Conservation (phyloP, 1,284 basidiomycete species). For the Termitomyces sp. region DNA sequence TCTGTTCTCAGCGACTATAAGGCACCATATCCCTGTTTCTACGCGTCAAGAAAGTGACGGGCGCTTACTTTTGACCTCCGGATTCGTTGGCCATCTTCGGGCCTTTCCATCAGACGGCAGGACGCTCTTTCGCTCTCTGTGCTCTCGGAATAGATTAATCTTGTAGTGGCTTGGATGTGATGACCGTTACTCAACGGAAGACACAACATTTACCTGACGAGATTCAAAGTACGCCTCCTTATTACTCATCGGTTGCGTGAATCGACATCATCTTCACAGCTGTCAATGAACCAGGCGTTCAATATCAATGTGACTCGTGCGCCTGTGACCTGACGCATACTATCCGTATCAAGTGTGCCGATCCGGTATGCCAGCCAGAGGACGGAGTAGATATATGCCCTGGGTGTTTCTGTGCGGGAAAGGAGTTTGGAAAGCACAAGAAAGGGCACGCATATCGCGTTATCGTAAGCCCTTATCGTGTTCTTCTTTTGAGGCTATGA, state of each 20-base stretch:
- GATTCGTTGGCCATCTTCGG: slow-evolving; percentile 1
- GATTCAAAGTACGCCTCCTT: slow-evolving; percentile 56
- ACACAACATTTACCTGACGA: slow-evolving; percentile 69
- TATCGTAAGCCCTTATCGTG: slow-evolving; percentile 52
- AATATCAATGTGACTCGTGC: slow-evolving; percentile 74
- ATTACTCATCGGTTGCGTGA: slow-evolving; percentile 19
- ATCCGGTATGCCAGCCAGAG: slow-evolving; percentile 66
- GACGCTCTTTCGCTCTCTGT: neutral
- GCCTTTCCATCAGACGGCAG: slow-evolving; percentile 1
- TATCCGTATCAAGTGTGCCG: slow-evolving; percentile 89
- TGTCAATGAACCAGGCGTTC: slow-evolving; percentile 72
- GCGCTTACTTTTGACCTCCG: slow-evolving; percentile 5
- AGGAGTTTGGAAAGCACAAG: slow-evolving; percentile 85
- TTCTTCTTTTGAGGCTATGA: slow-evolving; percentile 4
- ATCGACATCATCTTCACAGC: slow-evolving; percentile 35
- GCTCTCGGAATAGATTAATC: neutral
- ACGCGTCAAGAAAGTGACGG: slow-evolving; percentile 2
- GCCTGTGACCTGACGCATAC: slow-evolving; percentile 78
- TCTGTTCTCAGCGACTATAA: neutral
- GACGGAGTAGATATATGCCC: slow-evolving; percentile 88
- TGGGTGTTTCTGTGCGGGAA: slow-evolving; percentile 87
- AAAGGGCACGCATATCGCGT: slow-evolving; percentile 90
- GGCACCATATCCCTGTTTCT: neutral
- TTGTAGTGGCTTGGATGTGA: slow-evolving; percentile 22
- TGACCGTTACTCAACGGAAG: slow-evolving; percentile 77